These are phyloP conservation scores for Neurospora sublineolata DNA, from an alignment of 495 filamentous ascomycete species.

Conservation along the genomic window DNA sequence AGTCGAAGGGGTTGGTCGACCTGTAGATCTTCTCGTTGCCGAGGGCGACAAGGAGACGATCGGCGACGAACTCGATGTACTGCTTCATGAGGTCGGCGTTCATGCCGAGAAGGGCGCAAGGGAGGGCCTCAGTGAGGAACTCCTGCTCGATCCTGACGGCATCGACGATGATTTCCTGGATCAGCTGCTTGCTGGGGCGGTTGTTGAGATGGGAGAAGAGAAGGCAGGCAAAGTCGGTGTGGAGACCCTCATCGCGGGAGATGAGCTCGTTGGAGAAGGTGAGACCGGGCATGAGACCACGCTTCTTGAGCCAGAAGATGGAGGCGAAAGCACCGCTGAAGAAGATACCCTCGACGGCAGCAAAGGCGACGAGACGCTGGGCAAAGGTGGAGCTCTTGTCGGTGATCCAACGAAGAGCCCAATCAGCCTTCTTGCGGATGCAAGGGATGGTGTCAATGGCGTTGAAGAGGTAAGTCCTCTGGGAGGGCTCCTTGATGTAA, in stretches of 20 bases:
- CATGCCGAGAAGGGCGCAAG: constrained; percentile 89
- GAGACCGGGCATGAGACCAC: constrained; percentile 93
- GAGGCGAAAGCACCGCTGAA: constrained; percentile 98
- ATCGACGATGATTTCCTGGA: constrained; percentile 83
- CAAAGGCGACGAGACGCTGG: constrained; percentile 91
- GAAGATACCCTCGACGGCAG: constrained; percentile 98
- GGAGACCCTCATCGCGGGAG: constrained; percentile 97
- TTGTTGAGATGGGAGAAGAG: constrained; percentile 91
- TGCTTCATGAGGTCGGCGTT: constrained; percentile 96
- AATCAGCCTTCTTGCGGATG: constrained; percentile 96
- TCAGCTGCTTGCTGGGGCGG: constrained; percentile 68
- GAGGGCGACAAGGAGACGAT: constrained; percentile 82
- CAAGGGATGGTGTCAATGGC: constrained; percentile 93
- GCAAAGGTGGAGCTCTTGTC: constrained; percentile 90
- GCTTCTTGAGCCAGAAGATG: constrained; percentile 99
- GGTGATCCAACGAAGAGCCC: constrained; percentile 89
- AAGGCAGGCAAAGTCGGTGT: constrained; percentile 97
- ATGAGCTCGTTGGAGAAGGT: constrained; percentile 99
- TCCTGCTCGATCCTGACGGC: constrained; percentile 93
- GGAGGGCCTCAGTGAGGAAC: constrained; percentile 92
- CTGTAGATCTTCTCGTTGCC: constrained; percentile 92
- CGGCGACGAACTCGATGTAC: constrained; percentile 99
- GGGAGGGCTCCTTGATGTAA: constrained; percentile 97
- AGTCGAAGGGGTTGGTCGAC: constrained; percentile 92
- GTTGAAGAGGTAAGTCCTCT: constrained; percentile 91